A percentile compares a stretch with the other conserved stretches of the same genome.
These are phyloP conservation scores for Rubus idaeus DNA, from an alignment of 306 rosid genomes.

Conservation along the genomic window DNA sequence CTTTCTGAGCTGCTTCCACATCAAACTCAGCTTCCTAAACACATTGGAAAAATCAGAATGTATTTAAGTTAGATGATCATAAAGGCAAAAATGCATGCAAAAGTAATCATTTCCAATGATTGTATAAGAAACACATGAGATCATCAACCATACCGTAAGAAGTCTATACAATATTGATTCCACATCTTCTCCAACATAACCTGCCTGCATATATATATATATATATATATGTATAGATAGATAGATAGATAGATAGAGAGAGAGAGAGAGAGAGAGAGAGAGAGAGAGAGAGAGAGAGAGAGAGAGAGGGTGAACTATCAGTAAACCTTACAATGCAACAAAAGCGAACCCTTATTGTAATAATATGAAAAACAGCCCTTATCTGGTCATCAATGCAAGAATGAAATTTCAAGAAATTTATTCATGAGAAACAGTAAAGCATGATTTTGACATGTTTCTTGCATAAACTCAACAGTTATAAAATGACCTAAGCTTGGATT, in stretches of 20 bases:
- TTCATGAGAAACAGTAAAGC: constrained; percentile 1
- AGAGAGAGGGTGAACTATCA: constrained; percentile 7
- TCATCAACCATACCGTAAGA: constrained; percentile 42
- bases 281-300: not conserved
- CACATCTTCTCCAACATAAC: constrained; percentile 77
- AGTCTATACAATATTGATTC: constrained; percentile 64
- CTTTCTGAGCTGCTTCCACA: constrained; percentile 69
- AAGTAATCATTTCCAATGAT: not conserved
- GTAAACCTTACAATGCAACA: not conserved
- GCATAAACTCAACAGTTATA: not conserved
- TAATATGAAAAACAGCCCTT: not conserved
- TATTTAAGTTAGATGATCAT: not conserved
- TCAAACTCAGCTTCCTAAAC: constrained; percentile 69
- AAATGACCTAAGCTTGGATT: not conserved
- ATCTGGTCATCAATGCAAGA: not conserved
- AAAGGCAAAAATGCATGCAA: not conserved
- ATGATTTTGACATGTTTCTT: not conserved
- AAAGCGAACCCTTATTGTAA: not conserved
- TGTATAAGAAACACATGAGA: constrained; percentile 8
- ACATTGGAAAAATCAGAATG: constrained; percentile 16
- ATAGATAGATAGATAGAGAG: too few relatives aligned
- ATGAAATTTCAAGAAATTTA: not conserved
- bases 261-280: too few relatives aligned
- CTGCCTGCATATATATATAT: constrained; percentile 44
- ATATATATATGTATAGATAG: too few relatives aligned